Evolutionary conservation across 2,329 filamentous ascomycete genomes (phyloP), one percentile per base, ranked within the genome.

Genomic region (Trichophaea hybrida): DNA sequence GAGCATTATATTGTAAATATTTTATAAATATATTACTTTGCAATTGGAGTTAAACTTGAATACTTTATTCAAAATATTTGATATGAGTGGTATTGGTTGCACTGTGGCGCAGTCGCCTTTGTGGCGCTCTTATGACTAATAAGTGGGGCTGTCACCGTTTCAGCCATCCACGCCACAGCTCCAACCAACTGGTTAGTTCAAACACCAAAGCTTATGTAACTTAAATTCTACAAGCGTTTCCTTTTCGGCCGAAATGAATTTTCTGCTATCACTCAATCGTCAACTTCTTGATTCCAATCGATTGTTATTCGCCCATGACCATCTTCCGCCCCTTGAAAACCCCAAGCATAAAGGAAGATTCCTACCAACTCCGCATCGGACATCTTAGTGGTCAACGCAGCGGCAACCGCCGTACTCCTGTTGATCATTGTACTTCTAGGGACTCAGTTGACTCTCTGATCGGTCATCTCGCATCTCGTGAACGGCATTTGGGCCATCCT

Each of bases 241-340:
- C 31, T 35, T 53, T 53, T 53, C 50, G 50, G 50, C 31, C 50
- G 50, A 35, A 53, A 53, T 8, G 10, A 17, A 32, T 37, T 13
- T 1, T 6, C 33, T 3, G 24, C 50, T n/a, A 31, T 1, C 50
- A 5, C 24, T 6, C 50, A 5, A 13, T 35, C 48, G 12, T 32
- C 31, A 4, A 24, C 15, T 15, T 13, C n/a, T 34, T 33, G 34
- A 24, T 46, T 55, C 53, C 32, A 31, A 13, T 55, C 31, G 38
- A 43, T 43, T 55, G 53, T 37, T 5, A 35, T n/a, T 13, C 12
- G 35, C 53, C 10, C 34, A 65, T 65, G 63, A 60, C 63, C 59
- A 65, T 59, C 63, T 64, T 65, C 46, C 63, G 63, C 59, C 64
- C 63, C 56, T 64, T 59, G 58, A 64, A 53, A 58, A 54, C 54